These are phyloP conservation scores for Calonectria fujianensis DNA, from an alignment of 2,329 filamentous ascomycete genomes.

Conservation along the genomic window DNA sequence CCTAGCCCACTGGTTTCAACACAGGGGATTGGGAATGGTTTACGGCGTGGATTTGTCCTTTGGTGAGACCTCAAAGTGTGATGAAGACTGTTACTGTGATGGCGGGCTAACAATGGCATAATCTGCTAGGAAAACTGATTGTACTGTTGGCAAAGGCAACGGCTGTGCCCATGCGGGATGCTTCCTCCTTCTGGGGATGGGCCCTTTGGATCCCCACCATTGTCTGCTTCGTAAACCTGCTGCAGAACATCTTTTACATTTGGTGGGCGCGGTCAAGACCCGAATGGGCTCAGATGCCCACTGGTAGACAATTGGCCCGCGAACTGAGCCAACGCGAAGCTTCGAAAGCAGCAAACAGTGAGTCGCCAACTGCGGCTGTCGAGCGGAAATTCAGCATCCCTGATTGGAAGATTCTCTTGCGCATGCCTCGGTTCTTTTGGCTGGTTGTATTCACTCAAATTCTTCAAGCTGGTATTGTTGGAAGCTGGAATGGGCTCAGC, in stretches of 20 bases:
- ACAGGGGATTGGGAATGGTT: constrained; percentile 49
- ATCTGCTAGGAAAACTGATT: constrained; percentile 46
- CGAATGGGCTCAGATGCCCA: constrained; percentile 52
- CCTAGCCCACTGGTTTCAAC: constrained; percentile 54
- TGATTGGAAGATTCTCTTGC: constrained; percentile 35
- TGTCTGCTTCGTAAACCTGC: constrained; percentile 48
- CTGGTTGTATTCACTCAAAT: constrained; percentile 49
- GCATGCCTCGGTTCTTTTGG: constrained; percentile 53
- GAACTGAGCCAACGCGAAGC: constrained; percentile 9
- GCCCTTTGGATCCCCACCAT: constrained; percentile 54
- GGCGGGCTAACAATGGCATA: not conserved
- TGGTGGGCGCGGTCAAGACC: constrained; percentile 51
- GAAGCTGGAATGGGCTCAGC: constrained; percentile 48
- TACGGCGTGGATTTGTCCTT: constrained; percentile 52
- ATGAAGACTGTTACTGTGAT: not conserved
- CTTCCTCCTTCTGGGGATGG: constrained; percentile 55
- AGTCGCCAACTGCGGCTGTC: not conserved
- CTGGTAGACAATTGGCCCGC: constrained; percentile 39
- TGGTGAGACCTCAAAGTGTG: constrained; percentile 20
- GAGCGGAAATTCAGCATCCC: constrained; percentile 12
- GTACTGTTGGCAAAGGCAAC: constrained; percentile 52
- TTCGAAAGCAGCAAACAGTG: not conserved
- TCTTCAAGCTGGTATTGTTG: constrained; percentile 49
- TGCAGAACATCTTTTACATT: constrained; percentile 50
- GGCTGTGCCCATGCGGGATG: constrained; percentile 54